Evolutionary conservation across 805 yeast species (phyloP).

Genomic region (Brettanomyces custersianus): DNA sequence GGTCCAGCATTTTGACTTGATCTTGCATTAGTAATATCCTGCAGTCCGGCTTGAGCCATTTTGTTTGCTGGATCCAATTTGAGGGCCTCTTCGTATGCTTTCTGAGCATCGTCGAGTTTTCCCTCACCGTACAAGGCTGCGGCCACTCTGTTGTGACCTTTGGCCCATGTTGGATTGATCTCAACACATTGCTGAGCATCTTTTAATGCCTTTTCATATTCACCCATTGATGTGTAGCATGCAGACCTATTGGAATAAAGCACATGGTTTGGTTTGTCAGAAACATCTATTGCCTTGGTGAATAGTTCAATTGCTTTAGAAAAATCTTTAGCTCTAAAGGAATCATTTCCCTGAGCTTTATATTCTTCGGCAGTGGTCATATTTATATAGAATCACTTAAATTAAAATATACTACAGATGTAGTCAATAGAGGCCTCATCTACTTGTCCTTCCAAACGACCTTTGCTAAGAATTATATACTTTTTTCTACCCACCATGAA

Average conservation of each 20-base stretch:
- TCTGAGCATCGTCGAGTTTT: conserved; percentile 64
- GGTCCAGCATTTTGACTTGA: conserved; percentile 27
- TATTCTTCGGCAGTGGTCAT: conserved; percentile 53
- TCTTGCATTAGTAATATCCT: conserved; percentile 54
- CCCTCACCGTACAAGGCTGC: conserved; percentile 90
- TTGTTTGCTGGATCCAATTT: conserved; percentile 74
- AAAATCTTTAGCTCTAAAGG: conserved; percentile 82
- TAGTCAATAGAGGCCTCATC: too few relatives aligned
- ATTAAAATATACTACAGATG: too few relatives aligned
- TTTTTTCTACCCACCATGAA: neutral
- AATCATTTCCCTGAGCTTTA: conserved; percentile 90
- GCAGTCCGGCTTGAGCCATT: conserved; percentile 79
- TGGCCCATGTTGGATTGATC: conserved; percentile 85
- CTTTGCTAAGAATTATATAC: neutral
- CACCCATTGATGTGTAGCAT: conserved; percentile 68
- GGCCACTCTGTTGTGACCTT: conserved; percentile 89
- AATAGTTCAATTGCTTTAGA: conserved; percentile 71
- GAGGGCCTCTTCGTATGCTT: conserved; percentile 67
- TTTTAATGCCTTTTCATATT: conserved; percentile 63
- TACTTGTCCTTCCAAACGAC: too few relatives aligned
- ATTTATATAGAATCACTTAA: too few relatives aligned
- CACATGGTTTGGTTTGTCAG: conserved; percentile 81
- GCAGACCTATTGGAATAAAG: conserved; percentile 93
- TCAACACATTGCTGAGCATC: conserved; percentile 83
- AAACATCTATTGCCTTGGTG: conserved; percentile 78